Evolutionary conservation across 371 early-diverging fungal species (phyloP).

Genomic region (Sporodiniella umbellata): DNA sequence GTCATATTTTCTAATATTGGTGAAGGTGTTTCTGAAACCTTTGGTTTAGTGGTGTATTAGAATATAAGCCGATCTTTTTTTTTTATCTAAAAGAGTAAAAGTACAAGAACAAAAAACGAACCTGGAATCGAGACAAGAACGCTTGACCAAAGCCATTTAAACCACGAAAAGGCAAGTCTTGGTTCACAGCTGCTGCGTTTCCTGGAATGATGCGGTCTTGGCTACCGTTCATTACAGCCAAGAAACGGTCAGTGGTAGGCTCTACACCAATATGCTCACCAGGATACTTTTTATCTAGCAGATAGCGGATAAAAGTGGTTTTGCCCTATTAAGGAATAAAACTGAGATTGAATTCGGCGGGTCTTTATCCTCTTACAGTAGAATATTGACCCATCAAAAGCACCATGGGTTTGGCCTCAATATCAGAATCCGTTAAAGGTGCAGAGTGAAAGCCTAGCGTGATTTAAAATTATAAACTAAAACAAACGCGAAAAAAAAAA

Average conservation of each 20-base stretch:
- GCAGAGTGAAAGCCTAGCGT: constrained; percentile 67
- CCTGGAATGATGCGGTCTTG: constrained; percentile 81
- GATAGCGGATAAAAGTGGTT: constrained; percentile 80
- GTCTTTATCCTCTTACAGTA: constrained; percentile 42
- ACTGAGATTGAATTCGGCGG: too few species aligned
- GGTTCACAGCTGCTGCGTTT: constrained; percentile 84
- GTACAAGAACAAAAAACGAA: too few species aligned
- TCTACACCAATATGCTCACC: constrained; percentile 86
- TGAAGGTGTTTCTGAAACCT: constrained; percentile 72
- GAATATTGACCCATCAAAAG: constrained; percentile 85
- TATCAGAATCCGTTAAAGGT: constrained; percentile 75
- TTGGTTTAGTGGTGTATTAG: too few species aligned
- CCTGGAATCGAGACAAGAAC: constrained; percentile 83
- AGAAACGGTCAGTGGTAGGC: constrained; percentile 85
- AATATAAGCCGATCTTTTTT: too few species aligned
- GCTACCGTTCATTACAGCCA: constrained; percentile 77
- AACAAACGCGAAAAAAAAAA: background rate
- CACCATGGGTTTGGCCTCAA: constrained; percentile 83
- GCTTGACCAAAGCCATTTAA: constrained; percentile 75
- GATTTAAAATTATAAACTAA: background rate
- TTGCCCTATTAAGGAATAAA: constrained; percentile 57
- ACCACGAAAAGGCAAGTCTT: constrained; percentile 80
- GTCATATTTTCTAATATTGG: constrained; percentile 78
- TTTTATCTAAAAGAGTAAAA: too few species aligned
- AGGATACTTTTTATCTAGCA: constrained; percentile 80